phyloP scores from a whole-genome alignment of 164 flowering plant species.

The Magnolia officinalis region DNA sequence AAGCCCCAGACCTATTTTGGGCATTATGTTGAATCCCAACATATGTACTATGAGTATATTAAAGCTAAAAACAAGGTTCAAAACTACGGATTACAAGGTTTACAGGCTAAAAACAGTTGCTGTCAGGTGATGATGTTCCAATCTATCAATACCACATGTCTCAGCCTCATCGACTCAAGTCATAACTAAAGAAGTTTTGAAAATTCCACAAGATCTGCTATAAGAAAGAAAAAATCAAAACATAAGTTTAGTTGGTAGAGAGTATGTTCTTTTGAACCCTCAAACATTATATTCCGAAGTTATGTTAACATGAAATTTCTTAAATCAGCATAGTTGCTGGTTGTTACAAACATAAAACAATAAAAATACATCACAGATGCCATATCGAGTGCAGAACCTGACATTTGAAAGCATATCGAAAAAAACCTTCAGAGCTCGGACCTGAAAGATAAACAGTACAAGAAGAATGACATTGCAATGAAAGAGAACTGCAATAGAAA shows the following conservation, averaged over 20 bases:
- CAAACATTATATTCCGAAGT: not conserved
- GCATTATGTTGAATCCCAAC: no score
- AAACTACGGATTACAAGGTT: no score
- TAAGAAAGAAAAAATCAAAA: not conserved
- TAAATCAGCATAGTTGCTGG: not conserved
- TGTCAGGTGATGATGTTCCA: no score
- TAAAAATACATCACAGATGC: not conserved
- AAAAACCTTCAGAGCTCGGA: conserved; percentile 85
- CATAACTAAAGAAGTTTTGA: no score
- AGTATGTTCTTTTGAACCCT: not conserved
- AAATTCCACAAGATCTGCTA: no score
- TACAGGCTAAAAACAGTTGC: no score
- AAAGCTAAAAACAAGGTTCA: no score
- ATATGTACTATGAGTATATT: no score
- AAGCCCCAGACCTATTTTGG: no score
- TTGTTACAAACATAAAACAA: not conserved
- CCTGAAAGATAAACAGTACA: conserved; percentile 36
- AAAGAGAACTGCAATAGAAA: conserved; percentile 1
- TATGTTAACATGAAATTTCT: not conserved
- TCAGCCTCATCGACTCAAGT: no score
- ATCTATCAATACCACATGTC: no score
- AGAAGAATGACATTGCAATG: not conserved
- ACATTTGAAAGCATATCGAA: conserved; percentile 95
- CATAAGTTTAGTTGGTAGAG: not conserved
- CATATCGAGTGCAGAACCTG: conserved; percentile 43